Conservation (phyloP, 495 filamentous ascomycete species). For the Tetracladium marchalianum region DNA sequence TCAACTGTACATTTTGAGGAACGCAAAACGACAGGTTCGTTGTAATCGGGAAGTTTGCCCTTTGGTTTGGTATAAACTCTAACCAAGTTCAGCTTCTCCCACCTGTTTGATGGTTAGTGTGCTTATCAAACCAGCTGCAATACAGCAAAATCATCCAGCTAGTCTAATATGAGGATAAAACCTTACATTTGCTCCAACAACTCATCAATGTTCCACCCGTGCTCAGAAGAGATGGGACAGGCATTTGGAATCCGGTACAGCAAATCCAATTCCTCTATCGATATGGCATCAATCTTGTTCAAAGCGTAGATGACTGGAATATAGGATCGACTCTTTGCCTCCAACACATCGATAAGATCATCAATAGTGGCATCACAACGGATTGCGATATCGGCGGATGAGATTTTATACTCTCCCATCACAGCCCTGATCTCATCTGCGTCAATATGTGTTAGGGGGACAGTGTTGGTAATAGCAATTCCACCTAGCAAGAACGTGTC, state of each 20-base stretch:
- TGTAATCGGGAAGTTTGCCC: slow-evolving; percentile 89
- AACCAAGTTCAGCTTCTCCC: slow-evolving; percentile 87
- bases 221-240: slow-evolving; percentile 92
- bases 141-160: neutral
- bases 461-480: slow-evolving; percentile 85
- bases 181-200: slow-evolving; percentile 81
- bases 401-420: slow-evolving; percentile 93
- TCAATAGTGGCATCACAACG: slow-evolving; percentile 79
- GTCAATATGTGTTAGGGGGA: slow-evolving; percentile 85
- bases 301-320: slow-evolving; percentile 97
- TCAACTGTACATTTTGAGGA: slow-evolving; percentile 79
- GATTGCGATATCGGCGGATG: slow-evolving; percentile 95
- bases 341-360: slow-evolving; percentile 91
- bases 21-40: slow-evolving; percentile 79
- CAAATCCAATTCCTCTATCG: slow-evolving; percentile 92
- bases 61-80: slow-evolving; percentile 98
- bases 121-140: neutral
- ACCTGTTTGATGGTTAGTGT: slow-evolving; percentile 37
- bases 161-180: neutral
- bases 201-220: slow-evolving; percentile 98
- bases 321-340: slow-evolving; percentile 90
- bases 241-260: slow-evolving; percentile 95
- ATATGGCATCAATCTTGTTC: slow-evolving; percentile 98
- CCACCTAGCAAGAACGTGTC: slow-evolving; percentile 36
- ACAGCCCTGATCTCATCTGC: slow-evolving; percentile 95